Base-by-base conservation (phyloP, 2,329 filamentous ascomycete genomes). In the Cytospora paraplurivora region DNA sequence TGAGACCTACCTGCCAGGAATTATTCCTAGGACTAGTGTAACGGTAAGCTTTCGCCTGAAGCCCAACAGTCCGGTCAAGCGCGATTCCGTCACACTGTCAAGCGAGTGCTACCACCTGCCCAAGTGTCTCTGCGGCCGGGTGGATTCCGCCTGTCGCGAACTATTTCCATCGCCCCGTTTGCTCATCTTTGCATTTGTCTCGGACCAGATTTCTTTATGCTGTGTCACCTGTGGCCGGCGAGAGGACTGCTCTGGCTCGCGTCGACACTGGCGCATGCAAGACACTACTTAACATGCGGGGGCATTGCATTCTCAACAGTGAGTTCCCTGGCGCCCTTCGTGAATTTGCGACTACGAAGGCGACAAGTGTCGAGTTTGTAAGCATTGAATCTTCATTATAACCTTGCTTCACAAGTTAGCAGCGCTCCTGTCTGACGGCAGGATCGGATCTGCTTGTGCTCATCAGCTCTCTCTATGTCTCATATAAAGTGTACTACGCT, bases 351-450 rank as follows among this genome's bases (percentile, higher is more conserved):
- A 57, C 13, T 35, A 6, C 33, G 41, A 17, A 49, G 53, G 38
- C 5, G 47, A 58, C 17, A 21, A 52, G 44, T 47, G 51, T 49
- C 17, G 12, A 47, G 38, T 34, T 44, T 50, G n/a, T 21, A 10
- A n/a, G 44, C 12, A 7, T 19, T 44, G 17, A 19, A 6, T 19
- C 17, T 47, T 47, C 44, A 47, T 17, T 12, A 10, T 10, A 47
- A 5, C 3, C 4, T 13, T 61, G 32, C 32, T 51, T 54, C 19
- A 49, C 50, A 27, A 27, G 33, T 37, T 56, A 50, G 52, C 34
- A 49, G 41, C 51, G 37, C 59, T 60, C 60, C 63, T 59, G 52
- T 59, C 56, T 60, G 56, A 65, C 63, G 51, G 56, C 60, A 65
- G 52, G 49, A 44, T 50, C 17, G 27, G 35, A 27, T 54, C 41